phyloP scores from a whole-genome alignment of 371 early-diverging fungal species.

The Apophysomyces sp. region DNA sequence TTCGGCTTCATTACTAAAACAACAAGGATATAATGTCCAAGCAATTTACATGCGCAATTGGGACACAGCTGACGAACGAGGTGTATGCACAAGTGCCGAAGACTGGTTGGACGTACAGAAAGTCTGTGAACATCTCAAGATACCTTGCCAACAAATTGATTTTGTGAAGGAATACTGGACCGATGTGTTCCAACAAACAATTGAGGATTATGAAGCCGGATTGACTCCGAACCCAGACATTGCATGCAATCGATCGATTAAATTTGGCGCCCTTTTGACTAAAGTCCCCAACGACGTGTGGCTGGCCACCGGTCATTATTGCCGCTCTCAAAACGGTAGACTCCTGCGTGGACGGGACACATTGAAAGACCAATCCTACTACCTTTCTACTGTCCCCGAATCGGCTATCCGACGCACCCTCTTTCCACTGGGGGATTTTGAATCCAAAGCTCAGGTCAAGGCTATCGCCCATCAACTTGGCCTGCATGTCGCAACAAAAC shows the following conservation, averaged over 20 bases:
- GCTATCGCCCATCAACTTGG: conserved; percentile 59
- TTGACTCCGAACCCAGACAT: conserved; percentile 95
- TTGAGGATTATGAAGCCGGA: conserved; percentile 72
- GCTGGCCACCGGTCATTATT: conserved; percentile 94
- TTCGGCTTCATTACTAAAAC: conserved; percentile 70
- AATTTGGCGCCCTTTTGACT: conserved; percentile 84
- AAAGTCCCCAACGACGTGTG: conserved; percentile 44
- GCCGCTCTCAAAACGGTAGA: conserved; percentile 36
- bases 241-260: conserved; percentile 86
- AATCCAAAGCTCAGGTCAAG: conserved; percentile 72
- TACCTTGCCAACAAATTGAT: conserved; percentile 70
- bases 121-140: conserved; percentile 65
- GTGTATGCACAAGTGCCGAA: conserved; percentile 73
- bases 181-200: conserved; percentile 76
- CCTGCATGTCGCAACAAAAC: conserved; percentile 65
- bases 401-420: conserved; percentile 54
- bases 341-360: conserved; percentile 61
- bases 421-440: conserved; percentile 84
- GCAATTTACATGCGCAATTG: conserved; percentile 95
- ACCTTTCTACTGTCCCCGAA: conserved; percentile 70
- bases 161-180: conserved; percentile 93
- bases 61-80: conserved; percentile 82
- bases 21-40: conserved; percentile 64
- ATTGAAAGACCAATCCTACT: conserved; percentile 93
- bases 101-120: conserved; percentile 86